Evolutionary conservation across 1,139 yeast genomes (phyloP).

Genomic region (Scheffersomyces insectosa): DNA sequence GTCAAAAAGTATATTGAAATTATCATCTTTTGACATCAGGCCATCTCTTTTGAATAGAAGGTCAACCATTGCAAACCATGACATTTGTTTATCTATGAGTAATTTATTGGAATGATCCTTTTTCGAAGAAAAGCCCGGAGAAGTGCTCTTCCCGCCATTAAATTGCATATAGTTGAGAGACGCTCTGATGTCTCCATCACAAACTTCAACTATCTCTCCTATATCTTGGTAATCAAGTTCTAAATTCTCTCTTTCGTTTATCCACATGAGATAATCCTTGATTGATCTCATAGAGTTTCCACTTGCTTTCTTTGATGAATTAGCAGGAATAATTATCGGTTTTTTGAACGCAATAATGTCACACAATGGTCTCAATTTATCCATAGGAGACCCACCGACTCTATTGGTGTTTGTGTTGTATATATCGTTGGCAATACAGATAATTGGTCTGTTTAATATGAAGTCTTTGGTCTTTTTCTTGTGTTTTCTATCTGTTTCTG

Average conservation of each 20-base stretch:
- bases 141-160: slow-evolving; percentile 30
- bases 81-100: slow-evolving; percentile 28
- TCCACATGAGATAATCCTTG: slow-evolving; percentile 41
- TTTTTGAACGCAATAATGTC: slow-evolving; percentile 70
- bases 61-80: slow-evolving; percentile 63
- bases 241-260: slow-evolving; percentile 33
- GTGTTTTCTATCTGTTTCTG: slow-evolving; percentile 16
- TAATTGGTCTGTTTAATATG: slow-evolving; percentile 75
- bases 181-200: slow-evolving; percentile 85
- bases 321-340: slow-evolving; percentile 43
- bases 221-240: slow-evolving; percentile 35
- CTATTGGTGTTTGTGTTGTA: slow-evolving; percentile 50
- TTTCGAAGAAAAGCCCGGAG: slow-evolving; percentile 25
- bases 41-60: slow-evolving; percentile 54
- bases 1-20: slow-evolving; percentile 43
- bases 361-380: slow-evolving; percentile 68
- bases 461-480: slow-evolving; percentile 30
- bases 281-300: slow-evolving; percentile 40
- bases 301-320: slow-evolving; percentile 30
- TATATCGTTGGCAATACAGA: slow-evolving; percentile 88
- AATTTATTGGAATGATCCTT: slow-evolving; percentile 34
- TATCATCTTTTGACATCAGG: slow-evolving; percentile 45
- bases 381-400: slow-evolving; percentile 49
- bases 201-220: slow-evolving; percentile 60
- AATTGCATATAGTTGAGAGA: slow-evolving; percentile 86